Percentiles rank a stretch among this genome's conserved stretches.
Evolutionary conservation across 306 rosid species (phyloP).

Genomic region (Vigna trinervia): DNA sequence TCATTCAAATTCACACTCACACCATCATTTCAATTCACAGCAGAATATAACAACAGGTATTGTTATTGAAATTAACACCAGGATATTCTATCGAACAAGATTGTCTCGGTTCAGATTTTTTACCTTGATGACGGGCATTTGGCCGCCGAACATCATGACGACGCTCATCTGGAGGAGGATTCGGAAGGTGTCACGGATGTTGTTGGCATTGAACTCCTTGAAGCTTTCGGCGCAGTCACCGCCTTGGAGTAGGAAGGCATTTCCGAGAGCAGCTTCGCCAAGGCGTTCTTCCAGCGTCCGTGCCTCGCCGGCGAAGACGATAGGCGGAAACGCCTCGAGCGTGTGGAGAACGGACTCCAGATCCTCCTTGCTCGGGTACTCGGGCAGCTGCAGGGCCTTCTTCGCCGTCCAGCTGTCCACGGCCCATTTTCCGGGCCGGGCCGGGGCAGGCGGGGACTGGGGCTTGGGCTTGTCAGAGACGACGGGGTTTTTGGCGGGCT

Average conservation of each 20-base stretch:
- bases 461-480: constrained; percentile 60
- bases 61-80: too few species aligned
- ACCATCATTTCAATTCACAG: background rate
- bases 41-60: background rate
- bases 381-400: constrained; percentile 89
- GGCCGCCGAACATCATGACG: constrained; percentile 96
- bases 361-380: constrained; percentile 78
- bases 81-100: background rate
- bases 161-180: constrained; percentile 94
- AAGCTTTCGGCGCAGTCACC: constrained; percentile 99
- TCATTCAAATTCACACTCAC: background rate
- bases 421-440: constrained; percentile 60
- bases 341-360: constrained; percentile 76
- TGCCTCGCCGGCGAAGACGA: constrained; percentile 97
- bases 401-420: constrained; percentile 80
- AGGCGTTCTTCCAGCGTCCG: constrained; percentile 78
- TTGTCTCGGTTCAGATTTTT: background rate
- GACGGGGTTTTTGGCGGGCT: constrained; percentile 76
- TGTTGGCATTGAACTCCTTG: constrained; percentile 93
- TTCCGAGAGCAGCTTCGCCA: constrained; percentile 86
- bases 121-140: constrained; percentile 96
- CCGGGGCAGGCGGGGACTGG: constrained; percentile 29
- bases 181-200: constrained; percentile 92
- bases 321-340: constrained; percentile 88
- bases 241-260: constrained; percentile 88